Evolutionary conservation across 257 asterid species (phyloP), one percentile per base, ranked within the genome.

Genomic region (Capsicum rhomboideum): DNA sequence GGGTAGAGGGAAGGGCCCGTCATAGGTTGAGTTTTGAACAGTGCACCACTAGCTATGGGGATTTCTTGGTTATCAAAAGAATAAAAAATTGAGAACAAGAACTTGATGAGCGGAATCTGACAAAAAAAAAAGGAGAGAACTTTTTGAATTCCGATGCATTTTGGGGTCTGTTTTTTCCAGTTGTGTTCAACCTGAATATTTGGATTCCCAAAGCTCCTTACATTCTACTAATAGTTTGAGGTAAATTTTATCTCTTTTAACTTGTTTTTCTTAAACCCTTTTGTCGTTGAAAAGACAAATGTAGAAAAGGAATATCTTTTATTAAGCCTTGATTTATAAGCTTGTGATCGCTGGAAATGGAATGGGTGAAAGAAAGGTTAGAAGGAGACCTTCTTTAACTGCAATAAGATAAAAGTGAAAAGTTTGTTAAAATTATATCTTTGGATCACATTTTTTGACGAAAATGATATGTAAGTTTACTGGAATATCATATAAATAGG

Each of bases 171-270:
- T 77, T 84, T 82, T 20, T 79, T n/a, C n/a, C 52, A 66, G 29
- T 46, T 83, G 46, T 68, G 74, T 78, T 79, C 69, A 63, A 44
- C 23, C 84, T 18, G 21, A 83, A 86, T 14, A 37, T 86, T 79
- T 80, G 21, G 58, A 80, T 34, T 21, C 86, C 42, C 89, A 61
- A 56, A 83, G 86, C 21, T 87, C 85, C 28, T 79, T 72, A 29
- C 84, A 85, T 12, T 85, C 91, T 12, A 88, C 91, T 12, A 88
- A 78, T 42, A 84, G 83, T 80, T 85, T 91, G 84, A 91, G 92
- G 97, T 94, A 84, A 21, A 72, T 72, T 18, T 49, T 72, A 74
- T 40, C 67, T 56, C 18, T 40, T 58, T 58, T 12, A 40, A 42
- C 58, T 44, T 46, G 20, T 42, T 4, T 21, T 42, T n/a, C 29